Evolutionary conservation across 805 yeast species (phyloP).

Genomic region (Schizosaccharomyces japonicus): DNA sequence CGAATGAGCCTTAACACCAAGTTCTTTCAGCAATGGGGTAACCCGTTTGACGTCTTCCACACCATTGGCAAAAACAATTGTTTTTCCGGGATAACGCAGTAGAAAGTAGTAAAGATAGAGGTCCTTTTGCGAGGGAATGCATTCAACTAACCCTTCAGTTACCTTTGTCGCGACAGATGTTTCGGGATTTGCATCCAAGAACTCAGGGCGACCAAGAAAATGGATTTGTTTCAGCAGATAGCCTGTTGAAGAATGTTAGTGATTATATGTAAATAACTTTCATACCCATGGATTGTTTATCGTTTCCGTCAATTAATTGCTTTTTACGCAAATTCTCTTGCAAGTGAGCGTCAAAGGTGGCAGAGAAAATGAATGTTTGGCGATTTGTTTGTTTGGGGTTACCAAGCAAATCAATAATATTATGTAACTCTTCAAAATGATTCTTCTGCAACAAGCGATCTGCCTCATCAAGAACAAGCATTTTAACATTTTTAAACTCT

Average conservation of each 20-base stretch:
- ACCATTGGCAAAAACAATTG: conserved; percentile 82
- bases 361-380: conserved; percentile 86
- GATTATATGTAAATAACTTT: neutral
- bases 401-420: conserved; percentile 41
- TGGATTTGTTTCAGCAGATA: conserved; percentile 45
- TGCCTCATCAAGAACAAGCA: conserved; percentile 75
- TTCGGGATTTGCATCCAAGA: conserved; percentile 70
- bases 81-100: conserved; percentile 64
- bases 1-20: conserved; percentile 43
- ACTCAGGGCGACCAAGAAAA: conserved; percentile 44
- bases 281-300: neutral
- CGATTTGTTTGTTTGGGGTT: conserved; percentile 16
- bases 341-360: conserved; percentile 67
- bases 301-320: conserved; percentile 5
- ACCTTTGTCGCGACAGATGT: conserved; percentile 52
- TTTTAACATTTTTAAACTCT: conserved; percentile 23
- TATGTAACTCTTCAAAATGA: conserved; percentile 79
- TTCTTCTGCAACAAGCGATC: conserved; percentile 88
- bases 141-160: conserved; percentile 71
- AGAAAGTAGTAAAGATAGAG: conserved; percentile 70
- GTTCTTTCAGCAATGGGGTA: conserved; percentile 45
- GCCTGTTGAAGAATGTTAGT: conserved; percentile 34
- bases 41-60: conserved; percentile 81
- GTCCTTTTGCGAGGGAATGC: conserved; percentile 76
- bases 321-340: conserved; percentile 40